phyloP scores from a whole-genome alignment of 192 early-diverging fungal species.

The Chytriomyces hyalinus region DNA sequence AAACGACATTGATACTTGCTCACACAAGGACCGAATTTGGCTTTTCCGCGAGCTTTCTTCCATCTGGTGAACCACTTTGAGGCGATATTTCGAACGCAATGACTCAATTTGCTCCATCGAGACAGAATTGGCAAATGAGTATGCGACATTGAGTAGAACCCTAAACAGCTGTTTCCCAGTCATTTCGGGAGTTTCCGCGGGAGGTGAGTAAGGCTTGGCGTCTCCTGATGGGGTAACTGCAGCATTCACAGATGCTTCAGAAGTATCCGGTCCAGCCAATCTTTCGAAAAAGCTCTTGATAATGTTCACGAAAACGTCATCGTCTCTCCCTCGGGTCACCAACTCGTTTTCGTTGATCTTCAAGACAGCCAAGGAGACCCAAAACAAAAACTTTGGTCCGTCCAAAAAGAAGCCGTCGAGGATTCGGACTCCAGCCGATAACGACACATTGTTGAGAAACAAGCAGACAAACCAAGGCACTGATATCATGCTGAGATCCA shows the following conservation, averaged over 20 bases:
- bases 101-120: constrained; percentile 57
- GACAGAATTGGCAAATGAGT: constrained; percentile 46
- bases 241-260: constrained; percentile 1
- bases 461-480: constrained; percentile 69
- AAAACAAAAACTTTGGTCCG: constrained; percentile 68
- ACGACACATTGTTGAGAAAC: constrained; percentile 60
- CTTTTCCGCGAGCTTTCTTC: constrained; percentile 58
- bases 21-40: constrained; percentile 60
- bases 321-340: constrained; percentile 51
- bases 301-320: constrained; percentile 61
- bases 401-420: constrained; percentile 68
- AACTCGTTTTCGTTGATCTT: constrained; percentile 62
- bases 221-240: constrained; percentile 19
- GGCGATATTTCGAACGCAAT: constrained; percentile 51
- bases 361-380: constrained; percentile 59
- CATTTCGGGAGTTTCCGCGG: constrained; percentile 36
- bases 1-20: constrained; percentile 57
- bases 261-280: constrained; percentile 44
- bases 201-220: constrained; percentile 26
- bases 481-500: constrained; percentile 64
- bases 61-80: constrained; percentile 64
- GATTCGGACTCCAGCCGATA: constrained; percentile 55
- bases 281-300: constrained; percentile 61
- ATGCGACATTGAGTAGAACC: constrained; percentile 49
- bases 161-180: constrained; percentile 50